Conservation (phyloP, 148 eudicot species). For the Tetragonia tetragonoides region DNA sequence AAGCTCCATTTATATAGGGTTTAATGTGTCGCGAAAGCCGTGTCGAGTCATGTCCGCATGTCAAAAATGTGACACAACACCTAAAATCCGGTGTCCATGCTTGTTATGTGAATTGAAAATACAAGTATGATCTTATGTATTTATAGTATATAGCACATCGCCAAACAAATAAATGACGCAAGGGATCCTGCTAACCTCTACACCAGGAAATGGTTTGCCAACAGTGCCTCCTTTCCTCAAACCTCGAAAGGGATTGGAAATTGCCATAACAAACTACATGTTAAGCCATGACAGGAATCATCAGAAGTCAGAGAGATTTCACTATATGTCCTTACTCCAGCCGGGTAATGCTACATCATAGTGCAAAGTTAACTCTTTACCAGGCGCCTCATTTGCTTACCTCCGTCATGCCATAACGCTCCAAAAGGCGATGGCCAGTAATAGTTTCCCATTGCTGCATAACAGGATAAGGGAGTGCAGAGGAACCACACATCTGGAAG, state of each 20-base stretch:
- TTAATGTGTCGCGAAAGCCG: too few relatives aligned
- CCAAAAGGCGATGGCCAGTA: conserved; percentile 84
- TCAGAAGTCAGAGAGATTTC: conserved; percentile 5
- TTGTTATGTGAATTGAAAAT: not conserved
- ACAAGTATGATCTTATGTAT: not conserved
- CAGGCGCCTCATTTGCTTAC: conserved; percentile 33
- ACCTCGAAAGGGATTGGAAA: conserved; percentile 81
- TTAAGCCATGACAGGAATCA: conserved; percentile 15
- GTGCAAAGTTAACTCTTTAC: not conserved
- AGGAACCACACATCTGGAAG: conserved; percentile 94
- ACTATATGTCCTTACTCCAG: not conserved
- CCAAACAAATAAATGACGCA: conserved; percentile 3
- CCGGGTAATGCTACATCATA: not conserved
- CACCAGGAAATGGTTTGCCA: conserved; percentile 94
- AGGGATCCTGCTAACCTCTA: conserved; percentile 61
- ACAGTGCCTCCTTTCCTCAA: conserved; percentile 91
- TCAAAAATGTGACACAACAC: too few relatives aligned
- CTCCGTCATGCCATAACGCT: conserved; percentile 99
- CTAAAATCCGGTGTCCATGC: too few relatives aligned
- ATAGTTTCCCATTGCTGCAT: conserved; percentile 96
- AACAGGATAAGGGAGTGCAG: conserved; percentile 97
- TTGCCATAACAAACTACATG: conserved; percentile 90
- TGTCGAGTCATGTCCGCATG: too few relatives aligned
- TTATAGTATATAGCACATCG: not conserved
- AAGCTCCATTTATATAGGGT: too few relatives aligned